Evolutionary conservation across 805 yeast species (phyloP), one percentile per base, ranked within the genome.

Genomic region (Torulaspora microellipsoides): DNA sequence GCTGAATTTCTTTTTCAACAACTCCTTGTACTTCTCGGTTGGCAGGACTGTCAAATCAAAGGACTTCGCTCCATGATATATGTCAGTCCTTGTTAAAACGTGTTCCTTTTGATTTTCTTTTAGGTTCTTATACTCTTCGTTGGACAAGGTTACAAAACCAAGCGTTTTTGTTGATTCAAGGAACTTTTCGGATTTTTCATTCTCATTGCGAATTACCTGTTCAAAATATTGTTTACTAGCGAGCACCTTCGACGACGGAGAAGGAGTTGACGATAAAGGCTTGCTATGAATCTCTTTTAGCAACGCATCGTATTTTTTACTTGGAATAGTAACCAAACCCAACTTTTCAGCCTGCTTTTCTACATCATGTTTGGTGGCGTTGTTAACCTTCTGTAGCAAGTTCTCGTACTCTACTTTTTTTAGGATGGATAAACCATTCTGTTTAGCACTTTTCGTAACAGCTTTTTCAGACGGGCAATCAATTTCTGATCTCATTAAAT

Each of bases 31-130:
- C 43, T 75, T 79, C 0, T 71, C 76, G 5, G 59, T 49, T 1
- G 78, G 69, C 34, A 76, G 48, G 1, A 76, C 71, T 2, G 71
- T 64, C 38, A 76, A 54, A 8, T 71, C 70, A 50, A 71, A 70
- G 12, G 59, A 59, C 53, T 66, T 69, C 3, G 81, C 65, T 14
- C 58, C 60, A 30, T 59, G 54, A 41, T 62, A 62, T 5, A 67
- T 49, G 35, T 64, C 66, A 1, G 65, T 49, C 37, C 60, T 65
- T 2, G 67, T 65, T n/a, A 63, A 43, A 12, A 53, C 44, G 27
- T 56, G 57, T 15, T 58, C 57, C 39, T 59, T 56, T 46, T 63
- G 67, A 34, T 56, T 58, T 14, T 59, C 66, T 14, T 55, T 39
- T 13, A 67, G 46, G 10, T 50, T 52, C 29, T 55, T 60, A 49